A percentile compares a stretch with the other conserved stretches of the same genome.
Evolutionary conservation across 148 eudicot species (phyloP).

Genomic region (Cornus kousa): DNA sequence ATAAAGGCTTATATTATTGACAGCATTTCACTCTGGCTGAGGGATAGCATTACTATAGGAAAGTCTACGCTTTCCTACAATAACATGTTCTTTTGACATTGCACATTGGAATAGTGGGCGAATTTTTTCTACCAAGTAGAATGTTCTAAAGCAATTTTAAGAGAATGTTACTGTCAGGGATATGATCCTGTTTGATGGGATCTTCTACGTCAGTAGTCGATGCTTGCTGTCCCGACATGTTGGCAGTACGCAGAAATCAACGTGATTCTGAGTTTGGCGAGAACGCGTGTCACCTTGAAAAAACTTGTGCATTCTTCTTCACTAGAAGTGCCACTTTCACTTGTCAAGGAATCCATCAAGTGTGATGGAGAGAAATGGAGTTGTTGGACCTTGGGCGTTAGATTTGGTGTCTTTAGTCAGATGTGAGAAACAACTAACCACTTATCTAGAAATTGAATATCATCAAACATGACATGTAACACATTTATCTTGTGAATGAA

Average conservation of each 20-base stretch:
- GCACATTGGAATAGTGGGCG: too few species aligned
- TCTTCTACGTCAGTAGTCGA: too few species aligned
- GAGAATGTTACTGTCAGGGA: too few species aligned
- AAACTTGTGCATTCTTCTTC: neutral
- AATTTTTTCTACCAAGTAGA: too few species aligned
- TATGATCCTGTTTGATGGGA: too few species aligned
- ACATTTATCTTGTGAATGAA: neutral
- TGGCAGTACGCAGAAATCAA: too few species aligned
- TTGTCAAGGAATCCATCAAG: neutral
- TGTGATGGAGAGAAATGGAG: neutral
- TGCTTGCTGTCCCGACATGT: too few species aligned
- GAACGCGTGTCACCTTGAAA: neutral
- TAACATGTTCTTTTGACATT: too few species aligned
- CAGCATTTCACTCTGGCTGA: neutral
- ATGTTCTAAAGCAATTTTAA: too few species aligned
- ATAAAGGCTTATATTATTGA: neutral
- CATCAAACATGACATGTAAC: neutral
- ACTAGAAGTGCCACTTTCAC: neutral
- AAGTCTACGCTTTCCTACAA: neutral
- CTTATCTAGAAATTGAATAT: neutral
- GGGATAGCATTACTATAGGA: neutral
- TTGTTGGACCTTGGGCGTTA: neutral
- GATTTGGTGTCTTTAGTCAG: neutral
- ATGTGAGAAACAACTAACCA: neutral
- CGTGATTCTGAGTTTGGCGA: neutral